Evolutionary conservation across 306 rosid genomes (phyloP), one percentile per base, ranked within the genome.

Genomic region (Erythrophleum fordii): DNA sequence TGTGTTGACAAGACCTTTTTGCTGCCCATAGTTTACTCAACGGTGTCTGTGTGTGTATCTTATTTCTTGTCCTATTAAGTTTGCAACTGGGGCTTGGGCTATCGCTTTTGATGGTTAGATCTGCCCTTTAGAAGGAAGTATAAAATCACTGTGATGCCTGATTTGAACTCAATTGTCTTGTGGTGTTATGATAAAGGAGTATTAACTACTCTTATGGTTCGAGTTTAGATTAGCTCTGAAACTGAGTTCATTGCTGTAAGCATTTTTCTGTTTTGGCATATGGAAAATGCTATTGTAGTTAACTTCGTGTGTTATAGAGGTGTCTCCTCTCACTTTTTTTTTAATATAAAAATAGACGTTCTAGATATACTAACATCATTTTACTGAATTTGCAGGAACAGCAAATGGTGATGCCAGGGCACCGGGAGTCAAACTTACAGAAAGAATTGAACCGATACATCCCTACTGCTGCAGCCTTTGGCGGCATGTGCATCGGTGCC

Each of bases 331-430:
- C 3, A n/a, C n/a, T n/a, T n/a, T n/a, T n/a, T n/a, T n/a, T n/a
- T n/a, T n/a, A n/a, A 1, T 44, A 4, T 44, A 9, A 58, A 45
- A 14, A 42, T 49, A 13, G n/a, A 11, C 44, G 49, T 60, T 37
- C 11, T 69, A 29, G 29, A 2, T 25, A 25, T 60, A 12, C n/a
- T 28, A 52, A 51, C 49, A 5, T 69, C n/a, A 4, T n/a, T 16
- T 17, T 26, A 7, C 65, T 11, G 20, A 46, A 65, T 73, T 49
- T 79, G 75, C 88, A 92, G 94, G 93, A 92, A 69, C 92, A 90
- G 87, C 90, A 88, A 86, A 88, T 90, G 94, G 91, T 89, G 72
- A 87, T 92, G 91, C 93, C 90, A 11, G 94, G 93, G 23, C 93
- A 90, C 48, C 78, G 91, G 0, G 93, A 90, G 66, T 86, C 94